A percentile compares a stretch with the other conserved stretches of the same genome.
Conservation (phyloP, 83 land plant genomes). For the Diphasiastrum complanatum region DNA sequence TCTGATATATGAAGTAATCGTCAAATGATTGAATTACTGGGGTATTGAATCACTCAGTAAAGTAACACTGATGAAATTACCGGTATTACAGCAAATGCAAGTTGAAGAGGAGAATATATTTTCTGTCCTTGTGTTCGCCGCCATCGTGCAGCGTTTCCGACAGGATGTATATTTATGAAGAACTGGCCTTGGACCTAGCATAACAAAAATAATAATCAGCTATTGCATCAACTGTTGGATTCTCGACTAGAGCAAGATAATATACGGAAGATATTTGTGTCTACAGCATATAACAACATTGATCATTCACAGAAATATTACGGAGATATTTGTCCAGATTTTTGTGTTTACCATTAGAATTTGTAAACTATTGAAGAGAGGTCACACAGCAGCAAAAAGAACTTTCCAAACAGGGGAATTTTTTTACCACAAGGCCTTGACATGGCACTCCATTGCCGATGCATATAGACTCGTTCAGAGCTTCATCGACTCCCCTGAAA, state of each 20-base stretch:
- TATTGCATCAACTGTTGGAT: neutral
- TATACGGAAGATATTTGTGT: too few relatives aligned
- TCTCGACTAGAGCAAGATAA: neutral
- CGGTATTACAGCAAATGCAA: slow-evolving; percentile 44
- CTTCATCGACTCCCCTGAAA: slow-evolving; percentile 79
- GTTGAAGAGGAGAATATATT: slow-evolving; percentile 67
- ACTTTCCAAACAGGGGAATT: neutral
- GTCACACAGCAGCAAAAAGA: neutral
- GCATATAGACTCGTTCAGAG: slow-evolving; percentile 85
- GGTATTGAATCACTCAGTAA: too few relatives aligned
- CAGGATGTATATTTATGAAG: slow-evolving; percentile 50
- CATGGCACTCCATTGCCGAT: slow-evolving; percentile 31
- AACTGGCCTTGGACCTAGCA: slow-evolving; percentile 67
- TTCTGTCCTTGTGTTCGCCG: slow-evolving; percentile 76
- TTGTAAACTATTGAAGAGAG: neutral
- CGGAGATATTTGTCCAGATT: too few relatives aligned
- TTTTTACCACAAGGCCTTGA: slow-evolving; percentile 72
- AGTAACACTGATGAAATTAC: neutral
- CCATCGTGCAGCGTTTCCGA: slow-evolving; percentile 75
- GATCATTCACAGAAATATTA: neutral
- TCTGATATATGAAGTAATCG: too few relatives aligned
- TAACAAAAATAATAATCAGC: neutral
- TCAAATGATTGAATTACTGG: too few relatives aligned
- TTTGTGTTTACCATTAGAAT: neutral
- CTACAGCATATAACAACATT: neutral